Base-by-base conservation (phyloP, 345 rosid species). In the Melastoma malabathricum region DNA sequence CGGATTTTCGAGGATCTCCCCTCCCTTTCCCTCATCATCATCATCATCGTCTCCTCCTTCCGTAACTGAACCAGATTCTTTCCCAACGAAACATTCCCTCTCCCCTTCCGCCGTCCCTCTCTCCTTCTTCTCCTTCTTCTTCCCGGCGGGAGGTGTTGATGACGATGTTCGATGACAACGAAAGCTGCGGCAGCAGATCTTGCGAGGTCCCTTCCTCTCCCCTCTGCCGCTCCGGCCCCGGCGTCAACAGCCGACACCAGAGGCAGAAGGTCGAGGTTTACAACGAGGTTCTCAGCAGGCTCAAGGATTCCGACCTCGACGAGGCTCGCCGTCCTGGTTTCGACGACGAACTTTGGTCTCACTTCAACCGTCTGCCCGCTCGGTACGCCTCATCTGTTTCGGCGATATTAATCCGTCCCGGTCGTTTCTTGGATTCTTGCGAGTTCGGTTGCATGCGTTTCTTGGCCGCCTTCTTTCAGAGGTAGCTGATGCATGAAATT, bases 341-440 rank as follows among this genome's bases (percentile, higher is more conserved):
- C 62, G 79, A 77, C 13, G 84, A 92, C 16, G 76, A 87, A 29
- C 96, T 92, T 46, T 92, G 89, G 98, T 38, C 78, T 57, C 98
- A 92, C 83, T 92, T 92, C 73, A 75, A 60, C 50, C 95, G 96
- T 43, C 95, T 92, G 44, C 96, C 98, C 16, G 62, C 86, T 41
- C 70, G 98, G 98, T 92, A 68, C 41, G 43, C 14, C 46, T 4
- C 27, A 54, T 13, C 27, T 48, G 13, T 60, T 25, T 13, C 29
- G 46, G 10, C 15, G 15, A 15, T 15, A 45, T 51, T 2, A 22
- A 22, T 22, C 25, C 25, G 25, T 22, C 25, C 49, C 41, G 53
- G 15, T 22, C 14, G n/a, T 45, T 20, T 34, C 46, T 56, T 2
- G 3, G 41, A 34, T 20, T 48, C 19, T 48, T 12, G 41, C 10